Conservation (phyloP, 345 rosid species). For the Rhizophora mangle region DNA sequence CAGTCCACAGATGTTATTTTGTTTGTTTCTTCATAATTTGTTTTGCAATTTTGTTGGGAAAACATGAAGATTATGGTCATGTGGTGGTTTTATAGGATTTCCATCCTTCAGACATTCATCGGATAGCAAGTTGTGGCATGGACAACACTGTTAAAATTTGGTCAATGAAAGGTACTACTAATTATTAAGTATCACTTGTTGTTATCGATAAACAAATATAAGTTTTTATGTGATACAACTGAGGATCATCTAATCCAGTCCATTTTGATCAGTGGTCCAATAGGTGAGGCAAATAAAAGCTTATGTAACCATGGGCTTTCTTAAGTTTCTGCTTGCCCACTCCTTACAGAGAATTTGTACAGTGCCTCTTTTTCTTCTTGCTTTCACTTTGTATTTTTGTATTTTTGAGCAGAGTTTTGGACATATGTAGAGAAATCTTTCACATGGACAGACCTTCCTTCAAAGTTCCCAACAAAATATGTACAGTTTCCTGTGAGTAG, state of each 20-base stretch:
- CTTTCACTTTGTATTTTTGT: background rate
- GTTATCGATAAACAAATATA: background rate
- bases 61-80: constrained; percentile 10
- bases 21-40: background rate
- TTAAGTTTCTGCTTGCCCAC: no score
- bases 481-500: constrained; percentile 90
- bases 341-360: background rate
- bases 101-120: constrained; percentile 82
- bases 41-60: background rate
- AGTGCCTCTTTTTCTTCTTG: background rate
- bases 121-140: constrained; percentile 95
- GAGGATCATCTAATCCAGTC: background rate
- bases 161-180: constrained; percentile 85
- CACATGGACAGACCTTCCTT: constrained; percentile 89
- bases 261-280: background rate
- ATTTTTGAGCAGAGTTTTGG: constrained; percentile 74
- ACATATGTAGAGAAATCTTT: constrained; percentile 93
- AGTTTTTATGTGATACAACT: background rate
- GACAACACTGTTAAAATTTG: constrained; percentile 91
- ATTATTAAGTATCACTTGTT: background rate
- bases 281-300: background rate
- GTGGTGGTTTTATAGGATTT: constrained; percentile 56
- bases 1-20: background rate
- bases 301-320: no score
- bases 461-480: constrained; percentile 89